Evolutionary conservation across 2,329 filamentous ascomycete species (phyloP).

Genomic region (Paraphoma chrysanthemicola): DNA sequence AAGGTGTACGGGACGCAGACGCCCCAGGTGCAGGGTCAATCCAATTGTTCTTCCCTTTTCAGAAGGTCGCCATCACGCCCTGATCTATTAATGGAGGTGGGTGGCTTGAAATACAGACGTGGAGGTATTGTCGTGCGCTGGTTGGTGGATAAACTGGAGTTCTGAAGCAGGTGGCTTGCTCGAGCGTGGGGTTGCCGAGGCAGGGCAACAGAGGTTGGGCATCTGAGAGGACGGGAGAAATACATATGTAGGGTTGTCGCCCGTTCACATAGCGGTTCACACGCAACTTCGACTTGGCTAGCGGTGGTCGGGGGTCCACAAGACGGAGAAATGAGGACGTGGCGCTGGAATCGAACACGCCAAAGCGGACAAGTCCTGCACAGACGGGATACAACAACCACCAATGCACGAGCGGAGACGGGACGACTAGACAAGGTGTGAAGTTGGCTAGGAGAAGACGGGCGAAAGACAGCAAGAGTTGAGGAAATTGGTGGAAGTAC

Average conservation of each 20-base stretch:
- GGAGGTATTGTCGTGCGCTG: neutral
- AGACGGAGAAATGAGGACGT: constrained; percentile 2
- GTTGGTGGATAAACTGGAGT: constrained; percentile 1
- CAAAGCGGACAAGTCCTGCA: neutral
- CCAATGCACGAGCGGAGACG: neutral
- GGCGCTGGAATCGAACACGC: neutral
- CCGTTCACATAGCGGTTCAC: neutral
- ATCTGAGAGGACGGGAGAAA: constrained; percentile 1
- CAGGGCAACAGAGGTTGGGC: neutral
- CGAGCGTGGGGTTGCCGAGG: constrained; percentile 1
- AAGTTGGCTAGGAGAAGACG: neutral
- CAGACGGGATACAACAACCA: neutral
- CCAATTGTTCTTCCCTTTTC: neutral
- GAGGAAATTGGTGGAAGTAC: neutral
- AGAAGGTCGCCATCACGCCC: neutral
- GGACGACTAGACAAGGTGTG: neutral
- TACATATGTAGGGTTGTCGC: constrained; percentile 4
- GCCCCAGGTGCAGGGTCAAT: neutral
- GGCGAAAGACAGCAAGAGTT: constrained; percentile 5
- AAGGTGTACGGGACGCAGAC: no score
- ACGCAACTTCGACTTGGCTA: constrained; percentile 3
- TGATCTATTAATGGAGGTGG: neutral
- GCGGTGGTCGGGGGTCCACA: neutral
- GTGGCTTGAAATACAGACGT: constrained; percentile 2
- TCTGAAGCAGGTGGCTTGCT: neutral